Conservation (phyloP, 2,329 filamentous ascomycete species). For the Rosellinia necatrix region DNA sequence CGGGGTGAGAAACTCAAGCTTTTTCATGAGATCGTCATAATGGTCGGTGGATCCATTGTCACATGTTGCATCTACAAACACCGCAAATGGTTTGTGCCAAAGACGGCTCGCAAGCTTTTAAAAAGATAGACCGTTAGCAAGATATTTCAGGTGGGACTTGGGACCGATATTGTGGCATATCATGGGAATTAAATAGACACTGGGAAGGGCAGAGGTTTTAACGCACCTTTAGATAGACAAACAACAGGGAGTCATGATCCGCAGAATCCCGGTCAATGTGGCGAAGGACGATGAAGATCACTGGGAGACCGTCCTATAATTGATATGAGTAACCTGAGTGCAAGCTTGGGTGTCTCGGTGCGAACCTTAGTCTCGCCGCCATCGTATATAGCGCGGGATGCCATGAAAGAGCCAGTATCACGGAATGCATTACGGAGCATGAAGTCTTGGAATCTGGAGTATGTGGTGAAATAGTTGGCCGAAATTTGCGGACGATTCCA, state of each 20-base stretch:
- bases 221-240: constrained; percentile 68
- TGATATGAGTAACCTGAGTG: constrained; percentile 10
- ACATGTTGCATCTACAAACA: constrained; percentile 72
- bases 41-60: constrained; percentile 71
- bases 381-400: constrained; percentile 69
- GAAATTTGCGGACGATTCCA: constrained; percentile 72
- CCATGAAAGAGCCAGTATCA: constrained; percentile 66
- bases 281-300: constrained; percentile 70
- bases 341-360: neutral
- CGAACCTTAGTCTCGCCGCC: constrained; percentile 69
- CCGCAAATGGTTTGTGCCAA: constrained; percentile 71
- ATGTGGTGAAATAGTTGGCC: constrained; percentile 64
- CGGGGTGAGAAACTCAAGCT: constrained; percentile 65
- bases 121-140: constrained; percentile 24
- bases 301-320: constrained; percentile 64
- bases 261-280: constrained; percentile 69
- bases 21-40: constrained; percentile 67
- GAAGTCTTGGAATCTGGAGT: constrained; percentile 73
- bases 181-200: neutral
- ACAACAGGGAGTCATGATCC: constrained; percentile 68
- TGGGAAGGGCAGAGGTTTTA: neutral
- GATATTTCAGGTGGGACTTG: neutral
- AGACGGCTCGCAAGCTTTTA: constrained; percentile 67
- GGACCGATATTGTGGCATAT: neutral
- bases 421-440: constrained; percentile 72